phyloP scores from a whole-genome alignment of 805 yeast species.

The Kodamaea kakaduensis region DNA sequence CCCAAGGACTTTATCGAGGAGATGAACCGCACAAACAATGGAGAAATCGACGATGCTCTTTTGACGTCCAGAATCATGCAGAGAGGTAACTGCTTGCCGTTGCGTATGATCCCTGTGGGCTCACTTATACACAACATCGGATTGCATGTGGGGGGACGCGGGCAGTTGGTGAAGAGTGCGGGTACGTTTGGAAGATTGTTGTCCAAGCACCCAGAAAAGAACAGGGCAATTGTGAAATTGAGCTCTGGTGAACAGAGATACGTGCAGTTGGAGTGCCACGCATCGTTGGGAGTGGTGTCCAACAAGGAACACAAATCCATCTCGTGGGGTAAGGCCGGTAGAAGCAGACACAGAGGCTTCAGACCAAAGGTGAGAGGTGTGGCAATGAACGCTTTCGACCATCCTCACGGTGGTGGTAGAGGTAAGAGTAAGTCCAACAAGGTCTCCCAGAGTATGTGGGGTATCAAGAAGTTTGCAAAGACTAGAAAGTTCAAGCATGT shows the following conservation, averaged over 20 bases:
- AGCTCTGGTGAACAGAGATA: conserved; percentile 94
- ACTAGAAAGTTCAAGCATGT: conserved; percentile 87
- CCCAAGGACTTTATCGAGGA: conserved; percentile 69
- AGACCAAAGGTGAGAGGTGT: conserved; percentile 97
- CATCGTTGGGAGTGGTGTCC: conserved; percentile 90
- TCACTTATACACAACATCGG: conserved; percentile 87
- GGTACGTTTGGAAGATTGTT: conserved; percentile 90
- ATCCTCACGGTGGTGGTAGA: conserved; percentile 99
- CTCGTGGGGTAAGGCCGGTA: conserved; percentile 94
- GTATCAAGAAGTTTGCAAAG: conserved; percentile 89
- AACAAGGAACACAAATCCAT: conserved; percentile 89
- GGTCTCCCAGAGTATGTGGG: conserved; percentile 95
- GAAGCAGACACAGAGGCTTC: conserved; percentile 85
- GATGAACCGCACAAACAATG: conserved; percentile 64
- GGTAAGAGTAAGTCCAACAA: conserved; percentile 98
- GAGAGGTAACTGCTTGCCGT: conserved; percentile 92
- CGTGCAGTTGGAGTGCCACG: conserved; percentile 80
- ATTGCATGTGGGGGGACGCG: conserved; percentile 64
- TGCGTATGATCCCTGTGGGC: conserved; percentile 92
- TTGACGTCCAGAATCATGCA: conserved; percentile 81
- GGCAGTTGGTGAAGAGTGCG: conserved; percentile 88
- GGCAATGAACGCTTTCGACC: conserved; percentile 96
- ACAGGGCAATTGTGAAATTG: conserved; percentile 72
- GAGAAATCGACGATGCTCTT: conserved; percentile 87
- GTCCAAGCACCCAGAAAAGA: conserved; percentile 67